Evolutionary conservation across 2,329 filamentous ascomycete species (phyloP).

Genomic region (Epichloe amarillans): DNA sequence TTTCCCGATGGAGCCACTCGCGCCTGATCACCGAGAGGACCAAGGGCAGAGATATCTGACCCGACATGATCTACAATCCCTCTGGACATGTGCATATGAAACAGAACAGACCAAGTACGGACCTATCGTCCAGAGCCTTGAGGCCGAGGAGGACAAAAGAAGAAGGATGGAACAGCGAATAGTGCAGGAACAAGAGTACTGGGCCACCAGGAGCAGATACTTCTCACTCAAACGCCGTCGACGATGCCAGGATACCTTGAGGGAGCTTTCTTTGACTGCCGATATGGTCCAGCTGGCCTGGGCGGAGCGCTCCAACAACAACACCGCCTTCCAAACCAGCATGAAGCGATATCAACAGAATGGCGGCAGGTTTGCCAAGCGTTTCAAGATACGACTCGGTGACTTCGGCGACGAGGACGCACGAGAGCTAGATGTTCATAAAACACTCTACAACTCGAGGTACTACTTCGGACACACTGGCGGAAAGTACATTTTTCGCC

Average conservation of each 20-base stretch:
- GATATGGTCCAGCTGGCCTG: background rate
- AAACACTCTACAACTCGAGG: background rate
- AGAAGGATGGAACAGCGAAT: background rate
- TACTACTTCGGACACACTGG: conserved; percentile 14
- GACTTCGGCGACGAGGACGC: background rate
- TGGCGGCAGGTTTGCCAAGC: too few relatives aligned
- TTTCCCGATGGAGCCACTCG: too few relatives aligned
- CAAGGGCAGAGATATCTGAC: background rate
- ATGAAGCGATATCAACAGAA: too few relatives aligned
- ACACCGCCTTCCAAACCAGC: background rate
- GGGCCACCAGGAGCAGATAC: background rate
- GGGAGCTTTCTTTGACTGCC: background rate
- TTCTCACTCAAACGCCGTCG: background rate
- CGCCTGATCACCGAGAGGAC: background rate
- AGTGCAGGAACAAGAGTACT: background rate
- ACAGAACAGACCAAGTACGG: conserved; percentile 5
- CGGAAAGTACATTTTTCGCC: conserved; percentile 18
- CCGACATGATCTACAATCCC: background rate
- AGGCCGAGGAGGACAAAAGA: background rate
- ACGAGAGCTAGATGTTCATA: background rate
- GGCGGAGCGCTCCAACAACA: background rate
- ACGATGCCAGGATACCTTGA: background rate
- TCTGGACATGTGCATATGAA: background rate
- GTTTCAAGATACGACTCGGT: background rate
- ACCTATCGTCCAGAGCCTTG: background rate